Percentiles rank a stretch among this genome's conserved stretches.
Evolutionary conservation across 768 basidiomycete genomes (phyloP).

Genomic region (Termitomyces sp.): DNA sequence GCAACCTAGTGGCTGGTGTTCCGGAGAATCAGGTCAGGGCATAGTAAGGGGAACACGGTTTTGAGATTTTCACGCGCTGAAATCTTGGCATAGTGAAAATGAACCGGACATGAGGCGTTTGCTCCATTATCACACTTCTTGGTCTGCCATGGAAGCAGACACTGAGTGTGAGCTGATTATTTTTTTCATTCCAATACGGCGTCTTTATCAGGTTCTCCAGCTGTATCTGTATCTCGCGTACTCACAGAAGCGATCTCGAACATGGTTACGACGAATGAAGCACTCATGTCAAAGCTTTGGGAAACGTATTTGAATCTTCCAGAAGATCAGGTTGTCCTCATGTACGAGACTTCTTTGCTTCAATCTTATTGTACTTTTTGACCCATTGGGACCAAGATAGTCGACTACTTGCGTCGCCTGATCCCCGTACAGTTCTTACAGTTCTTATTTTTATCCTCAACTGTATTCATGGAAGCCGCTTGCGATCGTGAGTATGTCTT

Average conservation of each 20-base stretch:
- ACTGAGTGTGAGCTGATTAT: constrained; percentile 40
- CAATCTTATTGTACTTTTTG: constrained; percentile 7
- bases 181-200: constrained; percentile 1
- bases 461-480: constrained; percentile 54
- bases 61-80: background rate
- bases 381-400: constrained; percentile 28
- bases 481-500: constrained; percentile 46
- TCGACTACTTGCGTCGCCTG: constrained; percentile 61
- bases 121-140: constrained; percentile 74
- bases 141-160: constrained; percentile 58
- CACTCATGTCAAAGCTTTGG: constrained; percentile 57
- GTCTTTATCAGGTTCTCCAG: constrained; percentile 32
- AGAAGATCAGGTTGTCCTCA: constrained; percentile 70
- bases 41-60: constrained; percentile 49
- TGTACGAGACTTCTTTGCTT: constrained; percentile 46
- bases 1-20: constrained; percentile 79
- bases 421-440: constrained; percentile 55
- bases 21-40: constrained; percentile 67
- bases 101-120: constrained; percentile 69
- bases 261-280: constrained; percentile 70
- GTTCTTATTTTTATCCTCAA: constrained; percentile 72
- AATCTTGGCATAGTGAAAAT: constrained; percentile 44
- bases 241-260: constrained; percentile 81
- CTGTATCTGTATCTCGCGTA: constrained; percentile 57
- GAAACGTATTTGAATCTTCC: constrained; percentile 59